phyloP scores from a whole-genome alignment of 2,329 filamentous ascomycete species.

The Paracoccidioides lutzii region DNA sequence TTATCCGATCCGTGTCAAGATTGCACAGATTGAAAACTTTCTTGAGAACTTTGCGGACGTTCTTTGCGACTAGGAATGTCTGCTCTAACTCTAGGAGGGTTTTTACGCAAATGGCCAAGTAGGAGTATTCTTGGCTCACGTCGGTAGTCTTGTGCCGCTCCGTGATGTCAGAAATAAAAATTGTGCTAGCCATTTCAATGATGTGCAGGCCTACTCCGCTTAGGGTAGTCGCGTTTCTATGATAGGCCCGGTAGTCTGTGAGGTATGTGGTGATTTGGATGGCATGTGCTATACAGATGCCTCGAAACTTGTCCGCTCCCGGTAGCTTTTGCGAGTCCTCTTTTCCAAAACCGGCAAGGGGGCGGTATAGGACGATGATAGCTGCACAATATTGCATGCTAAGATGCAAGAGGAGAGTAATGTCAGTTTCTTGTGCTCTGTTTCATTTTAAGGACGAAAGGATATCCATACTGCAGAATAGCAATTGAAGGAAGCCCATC shows the following conservation, averaged over 20 bases:
- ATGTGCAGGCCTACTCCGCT: constrained; percentile 9
- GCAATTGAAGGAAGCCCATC: constrained; percentile 3
- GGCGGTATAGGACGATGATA: constrained; percentile 5
- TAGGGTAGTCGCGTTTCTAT: constrained; percentile 8
- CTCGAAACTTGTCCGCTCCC: constrained; percentile 3
- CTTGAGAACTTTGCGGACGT: constrained; percentile 7
- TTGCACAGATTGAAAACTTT: constrained; percentile 3
- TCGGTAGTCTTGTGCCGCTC: constrained; percentile 6
- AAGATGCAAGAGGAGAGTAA: background rate
- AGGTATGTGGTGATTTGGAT: constrained; percentile 6
- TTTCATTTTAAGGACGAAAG: background rate
- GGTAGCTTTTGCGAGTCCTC: background rate
- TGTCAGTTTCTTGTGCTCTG: background rate
- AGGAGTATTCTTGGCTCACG: constrained; percentile 6
- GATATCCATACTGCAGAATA: constrained; percentile 5
- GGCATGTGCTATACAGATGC: constrained; percentile 8
- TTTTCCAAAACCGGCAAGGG: constrained; percentile 6
- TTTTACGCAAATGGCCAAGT: constrained; percentile 9
- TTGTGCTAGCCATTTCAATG: constrained; percentile 9
- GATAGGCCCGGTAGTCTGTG: constrained; percentile 6
- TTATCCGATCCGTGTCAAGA: constrained; percentile 2
- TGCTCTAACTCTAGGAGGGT: constrained; percentile 11
- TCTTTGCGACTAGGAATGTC: constrained; percentile 10
- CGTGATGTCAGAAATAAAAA: constrained; percentile 9
- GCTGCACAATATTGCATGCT: constrained; percentile 8